Evolutionary conservation across 2,329 filamentous ascomycete species (phyloP).

Genomic region (Salinomyces thailandicus): DNA sequence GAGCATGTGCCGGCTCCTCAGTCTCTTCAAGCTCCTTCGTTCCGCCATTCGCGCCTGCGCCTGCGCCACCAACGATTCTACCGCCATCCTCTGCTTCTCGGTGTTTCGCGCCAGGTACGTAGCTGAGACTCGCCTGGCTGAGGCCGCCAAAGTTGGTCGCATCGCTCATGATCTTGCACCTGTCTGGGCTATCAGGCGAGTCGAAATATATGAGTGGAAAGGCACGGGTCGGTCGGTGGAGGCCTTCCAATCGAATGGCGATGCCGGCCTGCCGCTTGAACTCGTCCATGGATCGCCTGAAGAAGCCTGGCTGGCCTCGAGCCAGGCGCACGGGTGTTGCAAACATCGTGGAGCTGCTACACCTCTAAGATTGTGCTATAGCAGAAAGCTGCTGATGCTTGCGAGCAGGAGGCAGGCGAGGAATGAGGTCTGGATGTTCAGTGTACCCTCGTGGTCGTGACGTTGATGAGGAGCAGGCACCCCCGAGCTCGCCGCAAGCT

Average conservation of each 20-base stretch:
- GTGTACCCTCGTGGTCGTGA: constrained; percentile 1
- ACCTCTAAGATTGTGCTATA: no score
- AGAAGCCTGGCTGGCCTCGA: constrained; percentile 38
- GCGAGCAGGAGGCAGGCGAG: no score
- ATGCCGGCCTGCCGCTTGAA: constrained; percentile 46
- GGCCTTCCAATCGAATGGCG: constrained; percentile 57
- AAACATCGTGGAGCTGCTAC: constrained; percentile 12
- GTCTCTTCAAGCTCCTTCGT: constrained; percentile 30
- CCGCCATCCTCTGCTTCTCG: constrained; percentile 8
- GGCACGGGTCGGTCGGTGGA: constrained; percentile 54
- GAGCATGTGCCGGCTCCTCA: constrained; percentile 54
- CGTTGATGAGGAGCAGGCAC: constrained; percentile 1
- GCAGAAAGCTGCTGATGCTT: no score
- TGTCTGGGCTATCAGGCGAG: constrained; percentile 30
- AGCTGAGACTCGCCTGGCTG: constrained; percentile 64
- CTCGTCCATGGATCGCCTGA: constrained; percentile 49
- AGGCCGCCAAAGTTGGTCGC: constrained; percentile 68
- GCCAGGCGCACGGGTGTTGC: constrained; percentile 10
- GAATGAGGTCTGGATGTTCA: background rate
- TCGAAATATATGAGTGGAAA: constrained; percentile 57
- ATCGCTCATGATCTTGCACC: constrained; percentile 73
- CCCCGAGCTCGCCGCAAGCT: constrained; percentile 3
- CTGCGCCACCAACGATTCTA: constrained; percentile 7
- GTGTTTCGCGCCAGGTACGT: constrained; percentile 24
- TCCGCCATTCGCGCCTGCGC: constrained; percentile 1